These are phyloP conservation scores for Pythium biforme DNA, from an alignment of 352 stramenopile genomes.

Conservation along the genomic window DNA sequence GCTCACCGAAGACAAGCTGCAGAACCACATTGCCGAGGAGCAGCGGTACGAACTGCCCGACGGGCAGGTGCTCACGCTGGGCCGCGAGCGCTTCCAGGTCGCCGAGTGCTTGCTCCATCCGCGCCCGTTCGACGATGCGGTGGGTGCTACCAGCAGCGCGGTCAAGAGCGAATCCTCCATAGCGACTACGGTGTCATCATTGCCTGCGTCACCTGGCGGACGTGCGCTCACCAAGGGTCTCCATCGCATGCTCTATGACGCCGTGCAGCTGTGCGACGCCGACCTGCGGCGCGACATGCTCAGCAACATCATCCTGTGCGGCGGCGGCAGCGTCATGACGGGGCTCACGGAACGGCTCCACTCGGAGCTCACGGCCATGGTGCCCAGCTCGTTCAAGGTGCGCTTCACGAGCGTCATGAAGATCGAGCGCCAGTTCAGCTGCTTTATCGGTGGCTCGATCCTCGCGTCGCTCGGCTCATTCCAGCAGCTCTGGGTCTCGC, in stretches of 20 bases:
- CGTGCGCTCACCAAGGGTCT: constrained; percentile 65
- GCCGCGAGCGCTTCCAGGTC: constrained; percentile 65
- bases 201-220: constrained; percentile 35
- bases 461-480: constrained; percentile 86
- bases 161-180: constrained; percentile 21
- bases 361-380: constrained; percentile 68
- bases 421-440: constrained; percentile 85
- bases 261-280: constrained; percentile 78
- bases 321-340: constrained; percentile 67
- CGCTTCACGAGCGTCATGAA: constrained; percentile 82
- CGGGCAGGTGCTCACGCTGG: constrained; percentile 63
- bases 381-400: constrained; percentile 85
- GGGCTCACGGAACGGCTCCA: constrained; percentile 83
- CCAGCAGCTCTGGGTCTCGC: constrained; percentile 88
- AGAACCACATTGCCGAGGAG: constrained; percentile 27
- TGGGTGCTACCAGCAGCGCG: no score
- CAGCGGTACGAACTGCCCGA: constrained; percentile 82
- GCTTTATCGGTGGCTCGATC: constrained; percentile 87
- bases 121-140: constrained; percentile 41
- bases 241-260: constrained; percentile 80
- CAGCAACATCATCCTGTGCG: constrained; percentile 86
- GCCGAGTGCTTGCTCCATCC: constrained; percentile 78
- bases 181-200: constrained; percentile 32
- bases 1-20: constrained; percentile 46
- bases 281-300: constrained; percentile 85